These are phyloP conservation scores for Leishmania amazonensis DNA, from an alignment of 208 protist genomes.

Conservation along the genomic window DNA sequence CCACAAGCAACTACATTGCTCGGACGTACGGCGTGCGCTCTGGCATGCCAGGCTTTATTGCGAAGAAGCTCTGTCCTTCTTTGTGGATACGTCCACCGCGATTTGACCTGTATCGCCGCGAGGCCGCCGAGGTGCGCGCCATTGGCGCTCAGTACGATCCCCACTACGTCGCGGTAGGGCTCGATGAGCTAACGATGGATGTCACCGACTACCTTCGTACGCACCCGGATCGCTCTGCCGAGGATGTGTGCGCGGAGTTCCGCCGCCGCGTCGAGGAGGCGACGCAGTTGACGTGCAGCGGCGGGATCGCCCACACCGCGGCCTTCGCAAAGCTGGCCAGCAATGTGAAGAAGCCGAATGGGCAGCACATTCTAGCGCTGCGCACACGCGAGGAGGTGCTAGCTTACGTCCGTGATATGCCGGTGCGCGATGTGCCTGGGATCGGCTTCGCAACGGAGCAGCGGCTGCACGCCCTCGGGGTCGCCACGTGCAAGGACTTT, in stretches of 20 bases:
- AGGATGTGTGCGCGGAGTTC: constrained; percentile 45
- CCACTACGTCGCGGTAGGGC: constrained; percentile 52
- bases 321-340: constrained; percentile 84
- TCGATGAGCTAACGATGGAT: constrained; percentile 83
- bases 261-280: constrained; percentile 39
- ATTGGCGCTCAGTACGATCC: constrained; percentile 82
- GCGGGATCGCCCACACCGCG: constrained; percentile 69
- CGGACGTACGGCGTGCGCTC: constrained; percentile 90
- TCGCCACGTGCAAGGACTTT: constrained; percentile 54
- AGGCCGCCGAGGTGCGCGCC: constrained; percentile 46
- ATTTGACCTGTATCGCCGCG: constrained; percentile 64
- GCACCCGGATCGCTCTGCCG: constrained; percentile 23
- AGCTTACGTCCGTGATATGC: constrained; percentile 37
- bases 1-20: constrained; percentile 94
- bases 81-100: constrained; percentile 69
- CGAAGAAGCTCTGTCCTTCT: constrained; percentile 73
- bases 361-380: constrained; percentile 67
- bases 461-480: constrained; percentile 46
- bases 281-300: constrained; percentile 74
- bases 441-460: constrained; percentile 54
- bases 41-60: constrained; percentile 95
- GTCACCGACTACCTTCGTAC: constrained; percentile 45
- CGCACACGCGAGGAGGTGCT: constrained; percentile 58
- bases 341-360: constrained; percentile 93
- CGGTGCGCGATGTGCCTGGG: constrained; percentile 57